These are phyloP conservation scores for Trichoderma asperelloides DNA, from an alignment of 495 filamentous ascomycete species.

Conservation along the genomic window DNA sequence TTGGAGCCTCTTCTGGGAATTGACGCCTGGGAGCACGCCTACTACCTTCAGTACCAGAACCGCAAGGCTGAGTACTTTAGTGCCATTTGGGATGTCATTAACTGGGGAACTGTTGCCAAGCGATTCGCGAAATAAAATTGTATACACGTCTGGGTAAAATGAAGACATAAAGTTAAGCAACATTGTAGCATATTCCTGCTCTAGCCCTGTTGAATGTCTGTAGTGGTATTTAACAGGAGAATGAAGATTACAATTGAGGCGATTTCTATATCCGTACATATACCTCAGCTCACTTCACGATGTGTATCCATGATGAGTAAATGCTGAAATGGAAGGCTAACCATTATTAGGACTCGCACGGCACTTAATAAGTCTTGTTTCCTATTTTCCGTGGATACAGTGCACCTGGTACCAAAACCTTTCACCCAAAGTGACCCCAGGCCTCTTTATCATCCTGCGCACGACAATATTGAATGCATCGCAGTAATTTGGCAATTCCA, in stretches of 20 bases:
- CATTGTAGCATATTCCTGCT: not conserved
- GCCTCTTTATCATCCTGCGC: not conserved
- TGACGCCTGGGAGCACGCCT: slow-evolving; percentile 75
- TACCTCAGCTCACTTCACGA: not conserved
- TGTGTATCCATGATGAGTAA: too few relatives aligned
- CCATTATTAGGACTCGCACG: too few relatives aligned
- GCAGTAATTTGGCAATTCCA: not conserved
- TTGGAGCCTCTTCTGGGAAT: slow-evolving; percentile 72
- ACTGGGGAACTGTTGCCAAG: slow-evolving; percentile 88
- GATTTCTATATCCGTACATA: not conserved
- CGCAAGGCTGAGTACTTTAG: slow-evolving; percentile 97
- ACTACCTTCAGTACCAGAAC: slow-evolving; percentile 90
- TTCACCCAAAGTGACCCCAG: too few relatives aligned
- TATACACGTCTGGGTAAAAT: not conserved
- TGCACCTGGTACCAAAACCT: not conserved
- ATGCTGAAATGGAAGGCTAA: too few relatives aligned
- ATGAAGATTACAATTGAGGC: not conserved
- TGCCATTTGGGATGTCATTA: slow-evolving; percentile 93
- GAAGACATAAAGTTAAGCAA: not conserved
- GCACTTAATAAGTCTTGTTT: too few relatives aligned
- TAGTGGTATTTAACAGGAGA: not conserved
- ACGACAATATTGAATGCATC: not conserved
- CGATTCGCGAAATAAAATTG: slow-evolving; percentile 47
- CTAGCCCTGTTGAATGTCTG: not conserved
- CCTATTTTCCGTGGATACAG: not conserved